phyloP scores from a whole-genome alignment of 768 basidiomycete genomes.

The Coprinopsis strossmayeri region DNA sequence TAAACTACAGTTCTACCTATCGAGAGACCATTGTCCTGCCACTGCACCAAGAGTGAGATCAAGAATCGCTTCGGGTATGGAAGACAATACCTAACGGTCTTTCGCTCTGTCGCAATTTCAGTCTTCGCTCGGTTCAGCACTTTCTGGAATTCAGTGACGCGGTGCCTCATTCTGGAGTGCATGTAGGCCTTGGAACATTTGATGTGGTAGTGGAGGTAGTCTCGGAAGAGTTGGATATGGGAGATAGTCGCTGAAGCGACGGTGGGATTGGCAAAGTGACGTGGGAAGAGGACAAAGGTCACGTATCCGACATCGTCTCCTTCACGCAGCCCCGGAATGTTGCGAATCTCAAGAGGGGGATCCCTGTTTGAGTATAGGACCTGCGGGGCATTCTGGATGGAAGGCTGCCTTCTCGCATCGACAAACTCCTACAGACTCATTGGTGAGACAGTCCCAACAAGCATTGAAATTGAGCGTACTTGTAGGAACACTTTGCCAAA shows the following conservation, averaged over 20 bases:
- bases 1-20: conserved; percentile 21
- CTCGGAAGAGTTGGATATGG: conserved; percentile 93
- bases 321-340: conserved; percentile 72
- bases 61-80: conserved; percentile 5
- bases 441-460: neutral
- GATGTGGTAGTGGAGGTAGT: conserved; percentile 99
- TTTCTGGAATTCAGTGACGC: conserved; percentile 94
- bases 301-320: conserved; percentile 93
- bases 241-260: conserved; percentile 79
- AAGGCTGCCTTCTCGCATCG: conserved; percentile 89
- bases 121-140: conserved; percentile 95
- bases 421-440: conserved; percentile 78
- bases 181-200: conserved; percentile 99
- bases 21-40: conserved; percentile 54
- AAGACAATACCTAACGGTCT: conserved; percentile 73
- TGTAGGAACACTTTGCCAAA: conserved; percentile 98
- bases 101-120: conserved; percentile 80
- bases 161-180: conserved; percentile 93
- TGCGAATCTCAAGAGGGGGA: conserved; percentile 93
- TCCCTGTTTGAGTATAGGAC: conserved; percentile 93
- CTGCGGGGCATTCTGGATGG: conserved; percentile 95
- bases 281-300: conserved; percentile 96
- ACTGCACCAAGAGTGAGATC: conserved; percentile 23
- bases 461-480: conserved; percentile 34
- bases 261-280: conserved; percentile 75